phyloP scores from a whole-genome alignment of 202 grass and related monocot genomes.

The Setaria italica region DNA sequence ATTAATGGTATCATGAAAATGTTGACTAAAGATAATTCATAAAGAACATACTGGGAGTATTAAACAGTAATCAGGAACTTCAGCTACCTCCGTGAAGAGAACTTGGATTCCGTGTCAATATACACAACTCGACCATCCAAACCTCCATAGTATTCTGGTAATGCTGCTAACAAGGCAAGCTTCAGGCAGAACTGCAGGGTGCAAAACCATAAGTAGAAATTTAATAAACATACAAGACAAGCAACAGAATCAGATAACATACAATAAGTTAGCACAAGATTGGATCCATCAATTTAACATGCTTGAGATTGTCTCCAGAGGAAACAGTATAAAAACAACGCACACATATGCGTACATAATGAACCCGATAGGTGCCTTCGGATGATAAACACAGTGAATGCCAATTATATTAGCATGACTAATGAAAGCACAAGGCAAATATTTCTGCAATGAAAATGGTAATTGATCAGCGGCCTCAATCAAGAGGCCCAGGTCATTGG shows the following conservation, averaged over 20 bases:
- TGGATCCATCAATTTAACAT: neutral
- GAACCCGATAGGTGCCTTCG: neutral
- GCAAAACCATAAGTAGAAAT: neutral
- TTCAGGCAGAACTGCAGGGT: conserved; percentile 86
- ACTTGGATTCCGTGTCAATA: conserved; percentile 94
- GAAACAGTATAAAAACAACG: neutral
- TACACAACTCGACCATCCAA: conserved; percentile 79
- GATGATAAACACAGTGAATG: neutral
- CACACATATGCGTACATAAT: neutral
- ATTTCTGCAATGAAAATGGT: neutral
- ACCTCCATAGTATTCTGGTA: conserved; percentile 85
- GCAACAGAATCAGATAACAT: neutral
- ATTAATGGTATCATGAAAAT: conserved; percentile 24
- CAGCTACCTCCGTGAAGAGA: conserved; percentile 88
- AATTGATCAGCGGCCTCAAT: neutral
- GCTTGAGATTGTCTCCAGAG: neutral
- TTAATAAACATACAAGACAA: neutral
- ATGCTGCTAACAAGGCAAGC: conserved; percentile 76
- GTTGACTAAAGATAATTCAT: conserved; percentile 20
- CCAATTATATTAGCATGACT: neutral
- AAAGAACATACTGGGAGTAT: conserved; percentile 5
- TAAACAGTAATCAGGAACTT: neutral
- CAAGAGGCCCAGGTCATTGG: neutral
- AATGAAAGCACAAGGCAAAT: neutral
- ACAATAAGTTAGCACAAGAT: neutral